A percentile compares a stretch with the other conserved stretches of the same genome.
Evolutionary conservation across 768 basidiomycete species (phyloP).

Genomic region (Chiua virens): DNA sequence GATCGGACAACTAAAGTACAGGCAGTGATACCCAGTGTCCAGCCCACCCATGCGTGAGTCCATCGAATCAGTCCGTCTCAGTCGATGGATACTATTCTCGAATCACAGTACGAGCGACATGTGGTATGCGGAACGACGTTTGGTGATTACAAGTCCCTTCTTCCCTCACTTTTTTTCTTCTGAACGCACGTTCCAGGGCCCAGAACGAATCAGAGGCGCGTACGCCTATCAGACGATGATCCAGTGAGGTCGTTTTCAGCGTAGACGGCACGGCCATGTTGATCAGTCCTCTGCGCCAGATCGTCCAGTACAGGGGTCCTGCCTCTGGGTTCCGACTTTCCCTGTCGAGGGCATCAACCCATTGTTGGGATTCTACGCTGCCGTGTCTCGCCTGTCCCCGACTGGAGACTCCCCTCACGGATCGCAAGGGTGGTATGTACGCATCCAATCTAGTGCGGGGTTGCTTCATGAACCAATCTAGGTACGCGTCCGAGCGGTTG

Average conservation of each 20-base stretch:
- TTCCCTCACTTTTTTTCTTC: neutral
- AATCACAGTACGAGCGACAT: conserved; percentile 78
- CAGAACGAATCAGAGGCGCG: conserved; percentile 79
- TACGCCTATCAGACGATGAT: conserved; percentile 87
- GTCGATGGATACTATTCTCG: neutral
- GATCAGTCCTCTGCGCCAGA: conserved; percentile 30
- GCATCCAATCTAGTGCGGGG: neutral
- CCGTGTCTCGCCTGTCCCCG: conserved; percentile 67
- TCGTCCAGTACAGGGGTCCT: conserved; percentile 54
- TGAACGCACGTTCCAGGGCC: conserved; percentile 50
- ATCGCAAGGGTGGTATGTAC: conserved; percentile 69
- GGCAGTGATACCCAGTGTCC: conserved; percentile 85
- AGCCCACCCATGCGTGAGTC: conserved; percentile 86
- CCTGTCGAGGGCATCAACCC: conserved; percentile 91
- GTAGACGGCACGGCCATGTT: neutral
- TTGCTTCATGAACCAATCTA: conserved; percentile 30
- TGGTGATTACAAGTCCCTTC: conserved; percentile 48
- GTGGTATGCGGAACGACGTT: conserved; percentile 83
- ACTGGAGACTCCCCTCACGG: conserved; percentile 84
- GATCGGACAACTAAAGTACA: neutral
- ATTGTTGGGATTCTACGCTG: conserved; percentile 86
- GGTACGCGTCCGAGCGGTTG: conserved; percentile 76
- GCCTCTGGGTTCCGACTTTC: conserved; percentile 92
- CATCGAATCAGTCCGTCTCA: neutral
- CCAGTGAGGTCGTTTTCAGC: conserved; percentile 42